Evolutionary conservation across 169 alveolate genomes (phyloP).

Genomic region (Eimeria necatrix): DNA sequence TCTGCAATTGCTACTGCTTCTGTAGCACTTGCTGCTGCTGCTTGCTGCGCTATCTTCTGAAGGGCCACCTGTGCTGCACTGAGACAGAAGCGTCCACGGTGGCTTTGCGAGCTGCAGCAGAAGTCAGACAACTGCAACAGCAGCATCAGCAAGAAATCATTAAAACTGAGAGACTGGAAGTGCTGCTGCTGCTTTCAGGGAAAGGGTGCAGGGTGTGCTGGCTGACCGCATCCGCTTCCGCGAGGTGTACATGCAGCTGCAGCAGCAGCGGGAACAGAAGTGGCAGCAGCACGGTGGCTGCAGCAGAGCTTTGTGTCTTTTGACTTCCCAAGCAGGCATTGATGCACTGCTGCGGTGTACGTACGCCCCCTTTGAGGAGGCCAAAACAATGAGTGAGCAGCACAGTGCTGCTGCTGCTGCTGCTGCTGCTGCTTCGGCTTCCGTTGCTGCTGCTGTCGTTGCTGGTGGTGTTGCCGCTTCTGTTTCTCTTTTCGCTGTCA

Average conservation of each 20-base stretch:
- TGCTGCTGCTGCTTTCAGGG: slow-evolving; percentile 36
- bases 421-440: slow-evolving; percentile 27
- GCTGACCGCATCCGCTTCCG: not conserved
- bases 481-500: not conserved
- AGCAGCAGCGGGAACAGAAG: slow-evolving; percentile 4
- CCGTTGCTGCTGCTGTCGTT: slow-evolving; percentile 15
- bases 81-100: not conserved
- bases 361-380: not conserved
- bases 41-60: not conserved
- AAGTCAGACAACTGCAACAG: not conserved
- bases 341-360: slow-evolving; percentile 16
- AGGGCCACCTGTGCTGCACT: not conserved
- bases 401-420: not conserved
- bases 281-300: slow-evolving; percentile 64
- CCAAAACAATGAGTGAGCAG: not conserved
- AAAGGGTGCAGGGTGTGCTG: slow-evolving; percentile 30
- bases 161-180: not conserved
- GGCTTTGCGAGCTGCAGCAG: not conserved
- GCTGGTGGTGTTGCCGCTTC: not conserved
- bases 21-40: not conserved
- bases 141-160: too few species aligned
- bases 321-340: slow-evolving; percentile 15
- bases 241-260: slow-evolving; percentile 41
- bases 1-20: not conserved
- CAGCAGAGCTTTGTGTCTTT: slow-evolving; percentile 23